A percentile compares a stretch with the other conserved stretches of the same genome.
phyloP scores from a whole-genome alignment of 768 basidiomycete species.

The Dioszegia hungarica region DNA sequence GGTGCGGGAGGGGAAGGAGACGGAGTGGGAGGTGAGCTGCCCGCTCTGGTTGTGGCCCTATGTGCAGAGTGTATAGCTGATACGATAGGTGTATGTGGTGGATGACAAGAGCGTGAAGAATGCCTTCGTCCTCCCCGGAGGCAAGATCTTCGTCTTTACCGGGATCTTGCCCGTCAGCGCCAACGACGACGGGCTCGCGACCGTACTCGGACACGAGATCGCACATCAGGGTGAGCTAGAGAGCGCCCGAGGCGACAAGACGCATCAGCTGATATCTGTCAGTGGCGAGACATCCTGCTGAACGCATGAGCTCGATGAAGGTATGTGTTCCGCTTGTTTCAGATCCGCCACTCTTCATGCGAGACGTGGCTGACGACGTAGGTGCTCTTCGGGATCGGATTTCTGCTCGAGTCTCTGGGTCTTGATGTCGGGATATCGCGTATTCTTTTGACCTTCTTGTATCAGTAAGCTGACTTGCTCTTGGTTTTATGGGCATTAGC shows the following conservation, averaged over 20 bases:
- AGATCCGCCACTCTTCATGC: neutral
- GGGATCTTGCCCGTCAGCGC: conserved; percentile 74
- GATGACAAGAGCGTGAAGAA: conserved; percentile 67
- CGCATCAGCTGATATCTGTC: conserved; percentile 7
- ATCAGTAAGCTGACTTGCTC: conserved; percentile 49
- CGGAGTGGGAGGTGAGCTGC: conserved; percentile 48
- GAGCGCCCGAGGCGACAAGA: neutral
- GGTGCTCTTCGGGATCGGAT: conserved; percentile 52
- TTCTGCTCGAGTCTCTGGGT: conserved; percentile 53
- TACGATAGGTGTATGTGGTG: conserved; percentile 63
- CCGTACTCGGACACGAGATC: conserved; percentile 80
- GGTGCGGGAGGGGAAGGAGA: conserved; percentile 35
- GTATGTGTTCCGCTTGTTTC: conserved; percentile 1
- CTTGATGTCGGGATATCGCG: conserved; percentile 58
- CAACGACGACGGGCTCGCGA: conserved; percentile 76
- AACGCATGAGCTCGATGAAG: conserved; percentile 50
- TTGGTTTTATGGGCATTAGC: conserved; percentile 9
- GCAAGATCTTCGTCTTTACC: conserved; percentile 76
- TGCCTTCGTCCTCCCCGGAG: conserved; percentile 69
- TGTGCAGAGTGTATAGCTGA: conserved; percentile 14
- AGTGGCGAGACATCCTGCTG: conserved; percentile 51
- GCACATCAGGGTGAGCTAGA: conserved; percentile 60
- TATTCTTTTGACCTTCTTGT: conserved; percentile 54
- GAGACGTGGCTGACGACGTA: conserved; percentile 12
- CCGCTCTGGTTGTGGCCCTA: too few species aligned